Conservation (phyloP, 306 rosid species). For the Lupinus albus region DNA sequence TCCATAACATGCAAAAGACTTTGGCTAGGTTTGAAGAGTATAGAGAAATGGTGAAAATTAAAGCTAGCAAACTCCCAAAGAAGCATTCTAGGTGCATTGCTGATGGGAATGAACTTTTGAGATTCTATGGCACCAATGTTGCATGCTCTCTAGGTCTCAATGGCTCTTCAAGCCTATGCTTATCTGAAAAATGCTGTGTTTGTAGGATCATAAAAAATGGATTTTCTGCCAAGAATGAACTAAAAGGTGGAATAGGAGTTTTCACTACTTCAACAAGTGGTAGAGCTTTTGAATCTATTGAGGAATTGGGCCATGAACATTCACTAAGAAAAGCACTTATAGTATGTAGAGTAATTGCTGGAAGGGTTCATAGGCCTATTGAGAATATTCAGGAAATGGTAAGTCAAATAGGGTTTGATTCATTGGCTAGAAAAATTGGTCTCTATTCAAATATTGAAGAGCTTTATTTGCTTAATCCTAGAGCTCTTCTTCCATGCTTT, state of each 20-base stretch:
- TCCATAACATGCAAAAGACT: conserved; percentile 94
- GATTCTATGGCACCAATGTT: conserved; percentile 81
- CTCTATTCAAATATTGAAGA: conserved; percentile 83
- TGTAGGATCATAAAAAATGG: conserved; percentile 89
- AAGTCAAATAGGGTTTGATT: conserved; percentile 84
- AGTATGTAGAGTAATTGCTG: conserved; percentile 87
- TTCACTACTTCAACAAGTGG: conserved; percentile 96
- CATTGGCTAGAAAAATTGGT: conserved; percentile 85
- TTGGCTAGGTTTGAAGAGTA: conserved; percentile 87
- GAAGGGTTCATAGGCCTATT: conserved; percentile 85
- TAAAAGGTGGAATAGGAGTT: conserved; percentile 83
- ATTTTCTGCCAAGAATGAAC: conserved; percentile 79
- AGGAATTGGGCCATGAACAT: conserved; percentile 49
- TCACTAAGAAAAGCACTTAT: conserved; percentile 62
- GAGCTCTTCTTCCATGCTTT: conserved; percentile 93
- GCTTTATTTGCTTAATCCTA: conserved; percentile 82
- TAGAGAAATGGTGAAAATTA: conserved; percentile 80
- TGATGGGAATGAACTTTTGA: conserved; percentile 90
- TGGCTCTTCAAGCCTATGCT: conserved; percentile 78
- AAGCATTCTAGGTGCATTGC: conserved; percentile 94
- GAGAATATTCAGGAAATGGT: conserved; percentile 82
- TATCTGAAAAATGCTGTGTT: conserved; percentile 73
- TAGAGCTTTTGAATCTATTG: conserved; percentile 75
- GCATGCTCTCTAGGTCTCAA: conserved; percentile 78
- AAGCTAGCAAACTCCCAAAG: conserved; percentile 90